Evolutionary conservation across 441 rosid species (phyloP).

Genomic region (Capsella rubella): DNA sequence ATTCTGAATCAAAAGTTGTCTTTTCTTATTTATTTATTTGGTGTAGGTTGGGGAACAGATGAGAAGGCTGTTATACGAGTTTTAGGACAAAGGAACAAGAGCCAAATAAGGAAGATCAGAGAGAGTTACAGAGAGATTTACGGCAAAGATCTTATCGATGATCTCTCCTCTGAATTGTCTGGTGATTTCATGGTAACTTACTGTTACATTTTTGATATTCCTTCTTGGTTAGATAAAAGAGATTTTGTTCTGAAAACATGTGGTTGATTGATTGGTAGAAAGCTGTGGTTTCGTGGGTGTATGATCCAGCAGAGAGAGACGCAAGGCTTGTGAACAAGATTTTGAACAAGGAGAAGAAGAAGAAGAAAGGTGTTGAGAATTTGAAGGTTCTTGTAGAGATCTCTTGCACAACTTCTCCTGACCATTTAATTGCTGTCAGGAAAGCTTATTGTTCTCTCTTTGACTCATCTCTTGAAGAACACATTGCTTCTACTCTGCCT

Average conservation of each 20-base stretch:
- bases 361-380: constrained; percentile 51
- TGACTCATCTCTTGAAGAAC: constrained; percentile 78
- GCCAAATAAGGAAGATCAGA: constrained; percentile 71
- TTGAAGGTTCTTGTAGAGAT: constrained; percentile 75
- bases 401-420: constrained; percentile 73
- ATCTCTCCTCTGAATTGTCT: constrained; percentile 68
- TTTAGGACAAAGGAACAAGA: constrained; percentile 75
- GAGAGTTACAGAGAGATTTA: constrained; percentile 68
- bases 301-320: constrained; percentile 86
- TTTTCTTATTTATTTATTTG: not conserved
- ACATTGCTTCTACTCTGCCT: constrained; percentile 55
- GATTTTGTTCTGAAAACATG: not conserved
- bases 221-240: not conserved
- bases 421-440: constrained; percentile 77
- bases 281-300: constrained; percentile 74
- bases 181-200: constrained; percentile 65
- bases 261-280: constrained; percentile 49
- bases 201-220: not conserved
- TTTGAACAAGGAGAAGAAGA: constrained; percentile 48
- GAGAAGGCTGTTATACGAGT: constrained; percentile 65
- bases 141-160: constrained; percentile 62
- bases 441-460: constrained; percentile 74
- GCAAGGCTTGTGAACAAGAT: constrained; percentile 72
- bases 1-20: not conserved
- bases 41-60: constrained; percentile 74